These are phyloP conservation scores for Cardiospermum halicacabum DNA, from an alignment of 345 rosid species.

Conservation along the genomic window DNA sequence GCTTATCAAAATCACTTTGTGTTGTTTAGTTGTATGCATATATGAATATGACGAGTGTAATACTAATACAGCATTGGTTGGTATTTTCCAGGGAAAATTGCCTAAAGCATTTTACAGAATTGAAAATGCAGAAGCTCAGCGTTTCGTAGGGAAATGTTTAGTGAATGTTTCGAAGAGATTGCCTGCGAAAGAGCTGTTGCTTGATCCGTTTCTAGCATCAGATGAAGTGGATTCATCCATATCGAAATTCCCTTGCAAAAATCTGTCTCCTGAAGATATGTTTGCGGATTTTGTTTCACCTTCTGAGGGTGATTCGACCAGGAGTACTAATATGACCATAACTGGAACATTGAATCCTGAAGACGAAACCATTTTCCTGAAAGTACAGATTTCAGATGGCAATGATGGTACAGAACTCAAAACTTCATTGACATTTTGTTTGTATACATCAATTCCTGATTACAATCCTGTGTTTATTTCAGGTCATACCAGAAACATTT, in stretches of 20 bases:
- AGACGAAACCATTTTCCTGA: conserved; percentile 75
- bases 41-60: conserved; percentile 5
- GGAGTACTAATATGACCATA: conserved; percentile 73
- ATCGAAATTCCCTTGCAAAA: conserved; percentile 27
- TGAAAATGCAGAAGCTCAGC: conserved; percentile 53
- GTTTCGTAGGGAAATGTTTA: conserved; percentile 78
- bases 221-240: conserved; percentile 29
- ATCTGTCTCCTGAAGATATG: conserved; percentile 23
- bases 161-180: conserved; percentile 63
- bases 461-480: conserved; percentile 9
- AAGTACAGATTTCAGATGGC: conserved; percentile 79
- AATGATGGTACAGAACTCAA: conserved; percentile 40
- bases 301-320: conserved; percentile 32
- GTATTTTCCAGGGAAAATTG: conserved; percentile 61
- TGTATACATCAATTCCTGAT: background rate
- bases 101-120: conserved; percentile 76
- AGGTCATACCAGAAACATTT: conserved; percentile 77
- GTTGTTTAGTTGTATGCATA: background rate
- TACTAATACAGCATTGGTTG: background rate
- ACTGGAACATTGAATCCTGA: conserved; percentile 73
- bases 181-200: conserved; percentile 68
- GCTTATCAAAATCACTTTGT: conserved; percentile 6
- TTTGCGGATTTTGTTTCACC: conserved; percentile 24
- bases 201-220: conserved; percentile 58
- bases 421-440: background rate